Evolutionary conservation across 2,329 filamentous ascomycete species (phyloP).

Genomic region (Penicillium sp.): DNA sequence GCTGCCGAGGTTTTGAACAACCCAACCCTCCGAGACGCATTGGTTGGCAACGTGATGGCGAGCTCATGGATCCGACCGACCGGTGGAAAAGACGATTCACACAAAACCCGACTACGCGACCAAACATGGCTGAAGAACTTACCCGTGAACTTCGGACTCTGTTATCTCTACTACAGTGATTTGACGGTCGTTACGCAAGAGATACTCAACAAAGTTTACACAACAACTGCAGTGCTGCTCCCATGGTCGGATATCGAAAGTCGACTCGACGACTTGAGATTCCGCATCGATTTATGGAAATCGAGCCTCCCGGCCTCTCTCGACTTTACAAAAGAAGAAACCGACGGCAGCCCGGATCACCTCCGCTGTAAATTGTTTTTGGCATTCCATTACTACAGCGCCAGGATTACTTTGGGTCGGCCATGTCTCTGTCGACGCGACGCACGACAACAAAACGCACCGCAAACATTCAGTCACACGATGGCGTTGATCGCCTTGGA

Average conservation of each 20-base stretch:
- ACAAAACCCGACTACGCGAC: constrained; percentile 27
- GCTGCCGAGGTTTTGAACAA: constrained; percentile 37
- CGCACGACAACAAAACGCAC: constrained; percentile 28
- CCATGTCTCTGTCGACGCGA: constrained; percentile 49
- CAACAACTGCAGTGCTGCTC: constrained; percentile 36
- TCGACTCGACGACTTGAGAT: constrained; percentile 38
- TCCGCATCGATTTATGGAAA: constrained; percentile 42
- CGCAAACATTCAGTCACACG: constrained; percentile 39
- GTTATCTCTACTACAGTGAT: constrained; percentile 43
- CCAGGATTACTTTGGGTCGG: constrained; percentile 45
- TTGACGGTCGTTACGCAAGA: constrained; percentile 41
- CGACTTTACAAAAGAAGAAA: constrained; percentile 38
- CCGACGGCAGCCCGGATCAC: constrained; percentile 31
- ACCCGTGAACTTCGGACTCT: constrained; percentile 36
- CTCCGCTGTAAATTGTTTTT: constrained; percentile 43
- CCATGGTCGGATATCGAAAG: constrained; percentile 45
- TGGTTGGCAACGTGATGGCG: constrained; percentile 31
- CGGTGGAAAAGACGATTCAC: constrained; percentile 21
- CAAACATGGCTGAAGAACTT: constrained; percentile 38
- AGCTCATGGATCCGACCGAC: constrained; percentile 32
- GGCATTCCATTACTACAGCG: constrained; percentile 47
- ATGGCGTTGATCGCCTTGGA: constrained; percentile 42
- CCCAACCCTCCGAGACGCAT: constrained; percentile 28
- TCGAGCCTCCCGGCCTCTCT: constrained; percentile 38
- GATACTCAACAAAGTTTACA: constrained; percentile 45